Evolutionary conservation across 2,329 filamentous ascomycete genomes (phyloP).

Genomic region (Orbilia oligospora): DNA sequence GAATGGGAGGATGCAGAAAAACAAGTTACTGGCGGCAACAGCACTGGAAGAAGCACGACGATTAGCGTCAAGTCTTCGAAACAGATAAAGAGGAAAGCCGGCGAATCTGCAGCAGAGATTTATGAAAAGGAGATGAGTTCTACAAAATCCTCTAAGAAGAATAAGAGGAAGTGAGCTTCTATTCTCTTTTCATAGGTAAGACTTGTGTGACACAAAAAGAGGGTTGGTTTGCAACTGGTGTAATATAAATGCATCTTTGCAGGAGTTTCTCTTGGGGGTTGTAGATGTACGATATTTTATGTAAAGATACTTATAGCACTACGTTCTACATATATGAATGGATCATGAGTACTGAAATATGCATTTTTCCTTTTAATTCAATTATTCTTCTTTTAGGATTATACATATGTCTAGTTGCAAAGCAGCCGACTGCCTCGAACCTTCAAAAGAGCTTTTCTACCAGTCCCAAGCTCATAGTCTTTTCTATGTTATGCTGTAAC

Average conservation of each 20-base stretch:
- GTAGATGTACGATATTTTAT: slow-evolving; percentile 11
- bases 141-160: slow-evolving; percentile 55
- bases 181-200: background rate
- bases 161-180: slow-evolving; percentile 42
- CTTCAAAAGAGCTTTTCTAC: background rate
- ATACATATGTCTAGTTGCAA: background rate
- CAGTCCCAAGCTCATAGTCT: background rate
- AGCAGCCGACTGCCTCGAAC: background rate
- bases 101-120: slow-evolving; percentile 73
- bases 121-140: slow-evolving; percentile 72
- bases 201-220: background rate
- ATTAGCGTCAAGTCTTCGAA: slow-evolving; percentile 83
- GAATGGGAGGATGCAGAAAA: slow-evolving; percentile 81
- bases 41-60: slow-evolving; percentile 73
- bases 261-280: slow-evolving; percentile 22
- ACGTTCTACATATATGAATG: background rate
- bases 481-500: slow-evolving; percentile 20
- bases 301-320: slow-evolving; percentile 8
- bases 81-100: slow-evolving; percentile 82
- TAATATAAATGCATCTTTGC: slow-evolving; percentile 30
- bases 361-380: background rate
- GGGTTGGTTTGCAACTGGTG: slow-evolving; percentile 8
- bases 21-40: slow-evolving; percentile 75
- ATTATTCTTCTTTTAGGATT: slow-evolving; percentile 1
- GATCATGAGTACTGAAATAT: background rate